A percentile compares a stretch with the other conserved stretches of the same genome.
Conservation (phyloP, 768 basidiomycete species). For the Phaeolepiota aurea region DNA sequence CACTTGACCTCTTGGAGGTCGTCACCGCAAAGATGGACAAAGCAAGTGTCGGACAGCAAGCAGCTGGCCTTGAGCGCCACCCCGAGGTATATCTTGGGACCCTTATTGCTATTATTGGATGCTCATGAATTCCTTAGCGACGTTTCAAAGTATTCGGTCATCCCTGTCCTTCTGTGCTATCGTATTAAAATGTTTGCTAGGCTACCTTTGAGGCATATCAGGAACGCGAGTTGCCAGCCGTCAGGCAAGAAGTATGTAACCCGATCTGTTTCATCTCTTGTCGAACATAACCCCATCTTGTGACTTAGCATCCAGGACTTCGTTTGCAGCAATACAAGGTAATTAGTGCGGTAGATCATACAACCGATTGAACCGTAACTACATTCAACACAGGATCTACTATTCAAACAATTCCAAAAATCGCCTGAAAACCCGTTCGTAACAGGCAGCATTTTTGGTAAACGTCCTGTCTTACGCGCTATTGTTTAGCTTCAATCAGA, state of each 20-base stretch:
- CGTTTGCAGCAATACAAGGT: constrained; percentile 88
- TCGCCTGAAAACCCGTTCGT: constrained; percentile 90
- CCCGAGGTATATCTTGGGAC: too few relatives aligned
- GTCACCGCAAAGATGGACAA: constrained; percentile 93
- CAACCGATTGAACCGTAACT: not conserved
- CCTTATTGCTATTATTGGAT: too few relatives aligned
- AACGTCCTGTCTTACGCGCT: too few relatives aligned
- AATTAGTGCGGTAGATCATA: constrained; percentile 8
- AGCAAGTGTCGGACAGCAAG: constrained; percentile 80
- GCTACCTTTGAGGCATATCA: constrained; percentile 88
- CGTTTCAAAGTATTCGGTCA: constrained; percentile 71
- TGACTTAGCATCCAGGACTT: constrained; percentile 71
- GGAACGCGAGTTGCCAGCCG: constrained; percentile 77
- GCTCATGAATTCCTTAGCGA: too few relatives aligned
- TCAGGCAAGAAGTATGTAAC: constrained; percentile 57
- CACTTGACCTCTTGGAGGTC: constrained; percentile 79
- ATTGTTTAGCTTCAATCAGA: constrained; percentile 90
- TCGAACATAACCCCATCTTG: constrained; percentile 6
- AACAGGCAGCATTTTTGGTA: too few relatives aligned
- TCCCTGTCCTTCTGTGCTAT: constrained; percentile 3
- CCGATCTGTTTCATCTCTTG: constrained; percentile 4
- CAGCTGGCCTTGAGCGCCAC: constrained; percentile 81
- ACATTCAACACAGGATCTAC: constrained; percentile 48
- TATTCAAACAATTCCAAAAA: constrained; percentile 95
- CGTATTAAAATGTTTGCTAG: constrained; percentile 24